Evolutionary conservation across 768 basidiomycete species (phyloP).

Genomic region (Psilocybe cubensis): DNA sequence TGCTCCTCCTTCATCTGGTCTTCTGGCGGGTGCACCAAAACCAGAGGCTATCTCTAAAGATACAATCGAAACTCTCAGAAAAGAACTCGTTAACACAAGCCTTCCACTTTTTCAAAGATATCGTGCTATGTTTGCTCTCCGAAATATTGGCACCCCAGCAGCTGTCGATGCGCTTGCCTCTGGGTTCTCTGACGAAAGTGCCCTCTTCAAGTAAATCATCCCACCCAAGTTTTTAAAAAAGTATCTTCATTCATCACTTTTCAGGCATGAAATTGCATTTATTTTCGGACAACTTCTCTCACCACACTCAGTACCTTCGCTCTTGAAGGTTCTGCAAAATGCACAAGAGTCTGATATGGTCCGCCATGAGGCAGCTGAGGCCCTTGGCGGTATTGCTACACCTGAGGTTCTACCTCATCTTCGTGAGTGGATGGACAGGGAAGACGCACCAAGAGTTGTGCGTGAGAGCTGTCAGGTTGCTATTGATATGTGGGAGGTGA

Average conservation of each 20-base stretch:
- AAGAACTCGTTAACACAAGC: conserved; percentile 63
- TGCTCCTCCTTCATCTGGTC: conserved; percentile 75
- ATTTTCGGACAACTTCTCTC: conserved; percentile 96
- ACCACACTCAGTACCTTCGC: conserved; percentile 82
- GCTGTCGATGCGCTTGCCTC: conserved; percentile 91
- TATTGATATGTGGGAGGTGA: conserved; percentile 95
- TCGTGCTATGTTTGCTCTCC: conserved; percentile 96
- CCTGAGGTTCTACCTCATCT: conserved; percentile 89
- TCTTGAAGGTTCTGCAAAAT: conserved; percentile 79
- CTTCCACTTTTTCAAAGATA: conserved; percentile 90
- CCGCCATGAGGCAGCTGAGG: conserved; percentile 97
- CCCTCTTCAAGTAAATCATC: conserved; percentile 83
- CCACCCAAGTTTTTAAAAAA: background rate
- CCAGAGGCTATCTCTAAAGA: conserved; percentile 51
- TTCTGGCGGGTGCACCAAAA: conserved; percentile 57
- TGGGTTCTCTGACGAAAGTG: conserved; percentile 88
- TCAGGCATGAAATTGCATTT: conserved; percentile 96
- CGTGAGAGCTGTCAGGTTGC: conserved; percentile 96
- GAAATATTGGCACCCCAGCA: conserved; percentile 85
- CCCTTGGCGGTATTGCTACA: conserved; percentile 95
- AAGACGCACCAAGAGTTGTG: conserved; percentile 87
- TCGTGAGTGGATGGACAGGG: conserved; percentile 79
- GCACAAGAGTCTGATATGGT: conserved; percentile 91
- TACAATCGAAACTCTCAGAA: conserved; percentile 57
- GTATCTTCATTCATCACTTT: background rate